Evolutionary conservation across 768 basidiomycete species (phyloP).

Genomic region (Mycena galericulata): DNA sequence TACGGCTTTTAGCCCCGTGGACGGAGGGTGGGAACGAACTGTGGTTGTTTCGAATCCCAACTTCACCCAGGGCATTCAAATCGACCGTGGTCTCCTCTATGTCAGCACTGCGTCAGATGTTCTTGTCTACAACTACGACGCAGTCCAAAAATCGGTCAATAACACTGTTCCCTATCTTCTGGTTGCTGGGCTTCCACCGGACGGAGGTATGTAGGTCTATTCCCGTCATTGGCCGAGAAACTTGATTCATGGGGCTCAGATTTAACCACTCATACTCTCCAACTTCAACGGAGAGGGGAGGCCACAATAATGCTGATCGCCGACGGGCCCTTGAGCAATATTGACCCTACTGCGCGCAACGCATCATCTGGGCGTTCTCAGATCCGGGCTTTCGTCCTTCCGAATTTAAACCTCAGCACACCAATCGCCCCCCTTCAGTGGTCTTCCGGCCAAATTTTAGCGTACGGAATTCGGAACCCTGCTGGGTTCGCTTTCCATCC

Average conservation of each 20-base stretch:
- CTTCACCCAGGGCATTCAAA: constrained; percentile 58
- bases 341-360: constrained; percentile 56
- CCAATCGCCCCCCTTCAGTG: constrained; percentile 39
- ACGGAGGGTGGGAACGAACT: constrained; percentile 51
- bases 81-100: constrained; percentile 50
- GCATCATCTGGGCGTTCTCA: constrained; percentile 57
- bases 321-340: constrained; percentile 52
- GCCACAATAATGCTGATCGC: constrained; percentile 49
- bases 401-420: not conserved
- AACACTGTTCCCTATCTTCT: constrained; percentile 36
- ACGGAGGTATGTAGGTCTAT: constrained; percentile 52
- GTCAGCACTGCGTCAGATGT: constrained; percentile 53
- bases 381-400: constrained; percentile 47
- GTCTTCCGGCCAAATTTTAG: constrained; percentile 50
- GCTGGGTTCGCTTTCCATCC: constrained; percentile 54
- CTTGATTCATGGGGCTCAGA: constrained; percentile 39
- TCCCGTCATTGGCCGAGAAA: not conserved
- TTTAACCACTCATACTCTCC: constrained; percentile 56
- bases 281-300: constrained; percentile 42
- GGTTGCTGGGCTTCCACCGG: constrained; percentile 50
- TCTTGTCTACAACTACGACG: constrained; percentile 51
- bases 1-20: constrained; percentile 49
- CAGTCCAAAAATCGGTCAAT: constrained; percentile 43
- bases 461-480: constrained; percentile 59
- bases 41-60: constrained; percentile 50